Base-by-base conservation (phyloP, 768 basidiomycete species). In the Coprinopsis marcescibilis region DNA sequence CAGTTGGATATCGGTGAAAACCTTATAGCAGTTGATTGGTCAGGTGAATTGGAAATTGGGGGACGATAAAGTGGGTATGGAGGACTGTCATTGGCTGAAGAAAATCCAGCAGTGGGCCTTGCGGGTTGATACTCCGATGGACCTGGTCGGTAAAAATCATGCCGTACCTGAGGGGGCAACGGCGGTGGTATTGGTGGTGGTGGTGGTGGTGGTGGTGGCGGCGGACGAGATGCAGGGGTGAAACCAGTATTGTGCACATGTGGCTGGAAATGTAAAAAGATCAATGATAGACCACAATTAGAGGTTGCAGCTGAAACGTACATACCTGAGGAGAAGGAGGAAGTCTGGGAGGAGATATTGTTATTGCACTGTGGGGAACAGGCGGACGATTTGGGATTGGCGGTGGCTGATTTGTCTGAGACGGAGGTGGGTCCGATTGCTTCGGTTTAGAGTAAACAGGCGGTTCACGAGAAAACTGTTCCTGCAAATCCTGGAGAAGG, bases 391-490 rank as follows among this genome's bases (percentile, higher is more conserved):
- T 33, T 19, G 51, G 35, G 20, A 48, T 32, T 24, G 25, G 52
- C 51, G 50, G 50, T 3, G 53, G 50, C 19, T 20, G 12, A 36
- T 29, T 34, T 29, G 43, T 40, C 32, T 47, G 29, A 27, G 36
- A 29, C 13, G 17, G 8, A 36, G 43, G 23, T 14, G 20, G 58
- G 55, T 39, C 19, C 45, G 38, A 27, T 58, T 62, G 52, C 56
- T 70, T 76, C 13, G 89, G 84, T 64, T 85, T 91, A 25, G 94
- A 82, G 61, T 93, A 96, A 13, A 98, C 80, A 5, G 94, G 94
- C 34, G 95, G 94, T 37, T 82, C 76, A 24, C 72, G 72, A 17
- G 90, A 94, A 67, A 98, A 98, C 46, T 84, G 74, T 32, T 80
- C 74, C 54, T 87, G 83, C 70, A 97, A 76, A 15, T 82, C 81